phyloP scores from a whole-genome alignment of 148 eudicot genomes.

The Gaultheria prostrata region DNA sequence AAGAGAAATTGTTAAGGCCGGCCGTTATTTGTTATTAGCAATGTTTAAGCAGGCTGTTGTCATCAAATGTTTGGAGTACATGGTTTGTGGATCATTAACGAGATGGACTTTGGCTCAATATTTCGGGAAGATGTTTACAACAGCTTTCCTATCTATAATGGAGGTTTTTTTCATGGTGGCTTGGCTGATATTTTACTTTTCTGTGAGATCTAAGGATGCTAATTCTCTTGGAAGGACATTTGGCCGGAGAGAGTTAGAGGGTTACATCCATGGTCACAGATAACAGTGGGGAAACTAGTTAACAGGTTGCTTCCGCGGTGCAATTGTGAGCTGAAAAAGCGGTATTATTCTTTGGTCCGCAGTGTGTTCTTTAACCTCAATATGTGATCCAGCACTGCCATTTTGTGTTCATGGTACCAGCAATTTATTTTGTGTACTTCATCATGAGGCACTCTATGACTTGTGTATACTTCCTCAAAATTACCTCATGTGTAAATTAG shows the following conservation, averaged over 20 bases:
- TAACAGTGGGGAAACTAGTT: constrained; percentile 29
- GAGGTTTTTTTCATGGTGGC: constrained; percentile 91
- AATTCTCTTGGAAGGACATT: constrained; percentile 63
- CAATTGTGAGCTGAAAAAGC: constrained; percentile 22
- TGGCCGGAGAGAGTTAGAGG: constrained; percentile 79
- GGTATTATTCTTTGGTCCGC: constrained; percentile 29
- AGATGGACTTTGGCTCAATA: constrained; percentile 54
- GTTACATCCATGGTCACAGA: constrained; percentile 54
- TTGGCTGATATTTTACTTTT: constrained; percentile 75
- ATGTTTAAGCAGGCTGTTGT: constrained; percentile 64
- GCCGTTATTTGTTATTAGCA: constrained; percentile 55
- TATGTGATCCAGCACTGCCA: constrained; percentile 30
- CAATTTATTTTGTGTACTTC: constrained; percentile 34
- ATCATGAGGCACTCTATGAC: constrained; percentile 29
- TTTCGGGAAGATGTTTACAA: constrained; percentile 49
- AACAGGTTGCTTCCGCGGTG: constrained; percentile 10
- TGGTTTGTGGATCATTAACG: constrained; percentile 63
- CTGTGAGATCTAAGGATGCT: constrained; percentile 67
- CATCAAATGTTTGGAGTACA: constrained; percentile 69
- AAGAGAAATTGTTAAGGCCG: constrained; percentile 43
- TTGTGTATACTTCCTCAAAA: constrained; percentile 34
- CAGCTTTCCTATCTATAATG: constrained; percentile 54
- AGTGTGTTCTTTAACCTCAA: constrained; percentile 22
- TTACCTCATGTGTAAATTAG: constrained; percentile 24
- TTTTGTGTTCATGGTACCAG: constrained; percentile 28